Evolutionary conservation across 140 eudicot genomes (phyloP), one percentile per base, ranked within the genome.

Genomic region (Flaveria floridana): DNA sequence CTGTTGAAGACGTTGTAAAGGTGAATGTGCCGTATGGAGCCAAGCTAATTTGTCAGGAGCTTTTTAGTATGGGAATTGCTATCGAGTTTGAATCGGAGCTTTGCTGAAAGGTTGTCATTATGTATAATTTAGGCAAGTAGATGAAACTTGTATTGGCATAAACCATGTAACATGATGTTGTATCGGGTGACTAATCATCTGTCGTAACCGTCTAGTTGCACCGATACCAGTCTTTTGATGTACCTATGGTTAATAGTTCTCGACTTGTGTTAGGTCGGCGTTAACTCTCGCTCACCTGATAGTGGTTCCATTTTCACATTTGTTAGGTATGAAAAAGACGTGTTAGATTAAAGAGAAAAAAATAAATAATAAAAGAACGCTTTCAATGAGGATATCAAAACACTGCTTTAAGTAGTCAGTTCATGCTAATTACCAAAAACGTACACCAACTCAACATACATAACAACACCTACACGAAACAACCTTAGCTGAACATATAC

Each of bases 21-120:
- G 93, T 84, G 68, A 88, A 81, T 63, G 96, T 90, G 75, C 98
- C 97, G 4, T 89, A 93, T 67, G 97, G 97, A 56, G 97, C 98
- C 2, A 93, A 90, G 83, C 71, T 93, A 52, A 85, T 93, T 14
- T 79, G 82, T 71, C 98, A 90, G 83, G 98, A 93, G 85, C 97
- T 93, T 25, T 88, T 90, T 68, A 88, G 98, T 78, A 90, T 92
- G 98, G 96, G 96, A 73, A 89, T 92, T 15, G 79, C 86, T 26
- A 83, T 92, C 26, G 85, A 83, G 85, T 93, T 93, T 42, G 88
- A 81, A 20, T 86, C 97, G 2, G 88, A 90, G 78, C 66, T 85
- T 41, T 88, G 89, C 65, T 93, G 84, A 87, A 42, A 63, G 44
- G 51, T 48, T 73, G 52, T 58, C 66, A 46, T 30, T 12, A 13